Conservation (phyloP, 257 asterid genomes). For the Rhazya stricta region DNA sequence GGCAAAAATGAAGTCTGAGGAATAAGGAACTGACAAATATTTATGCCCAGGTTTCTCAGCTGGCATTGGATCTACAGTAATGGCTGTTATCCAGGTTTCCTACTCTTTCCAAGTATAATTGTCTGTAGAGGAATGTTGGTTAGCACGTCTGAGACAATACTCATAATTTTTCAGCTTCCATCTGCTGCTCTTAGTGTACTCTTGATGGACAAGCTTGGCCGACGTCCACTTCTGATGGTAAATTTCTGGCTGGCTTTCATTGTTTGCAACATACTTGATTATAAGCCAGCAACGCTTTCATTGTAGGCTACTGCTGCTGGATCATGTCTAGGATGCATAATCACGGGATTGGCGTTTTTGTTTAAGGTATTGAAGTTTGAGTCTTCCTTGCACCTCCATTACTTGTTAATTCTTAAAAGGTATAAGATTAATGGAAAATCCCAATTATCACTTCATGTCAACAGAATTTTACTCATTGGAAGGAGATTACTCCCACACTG, state of each 20-base stretch:
- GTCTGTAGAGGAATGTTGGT: neutral
- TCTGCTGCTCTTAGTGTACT: constrained; percentile 24
- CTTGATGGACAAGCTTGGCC: constrained; percentile 30
- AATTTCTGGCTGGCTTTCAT: neutral
- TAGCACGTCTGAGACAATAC: neutral
- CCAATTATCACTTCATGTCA: neutral
- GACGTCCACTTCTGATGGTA: constrained; percentile 34
- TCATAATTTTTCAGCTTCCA: constrained; percentile 27
- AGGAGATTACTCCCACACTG: constrained; percentile 10
- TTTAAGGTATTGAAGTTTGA: constrained; percentile 23
- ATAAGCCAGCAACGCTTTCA: neutral
- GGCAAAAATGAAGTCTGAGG: neutral
- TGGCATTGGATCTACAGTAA: constrained; percentile 18
- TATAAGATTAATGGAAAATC: neutral
- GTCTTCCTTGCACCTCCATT: neutral
- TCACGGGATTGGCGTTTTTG: constrained; percentile 26
- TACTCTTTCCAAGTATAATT: constrained; percentile 1
- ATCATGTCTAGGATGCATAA: constrained; percentile 32
- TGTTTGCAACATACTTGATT: neutral
- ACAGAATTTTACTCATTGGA: constrained; percentile 13
- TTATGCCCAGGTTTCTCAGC: constrained; percentile 22
- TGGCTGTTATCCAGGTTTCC: constrained; percentile 31
- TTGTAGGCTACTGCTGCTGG: constrained; percentile 30
- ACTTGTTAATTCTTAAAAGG: neutral
- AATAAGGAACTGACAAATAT: neutral